A percentile compares a stretch with the other conserved stretches of the same genome.
Evolutionary conservation across 2,329 filamentous ascomycete species (phyloP).

Genomic region (Claviceps purpurea): DNA sequence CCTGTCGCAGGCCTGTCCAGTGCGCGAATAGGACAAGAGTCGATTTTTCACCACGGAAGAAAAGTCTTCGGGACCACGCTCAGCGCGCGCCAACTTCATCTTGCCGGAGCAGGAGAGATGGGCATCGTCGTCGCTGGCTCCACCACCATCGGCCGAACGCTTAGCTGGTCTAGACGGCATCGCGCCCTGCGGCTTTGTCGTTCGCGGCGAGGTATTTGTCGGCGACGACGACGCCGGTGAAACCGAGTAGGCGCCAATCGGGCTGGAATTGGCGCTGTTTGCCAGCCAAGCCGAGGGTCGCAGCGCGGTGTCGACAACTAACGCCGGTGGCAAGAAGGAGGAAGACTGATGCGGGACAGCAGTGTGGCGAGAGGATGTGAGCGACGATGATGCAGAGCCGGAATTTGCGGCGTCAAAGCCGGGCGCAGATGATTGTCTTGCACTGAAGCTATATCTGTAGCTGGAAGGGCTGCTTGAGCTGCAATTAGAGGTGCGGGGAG

Average conservation of each 20-base stretch:
- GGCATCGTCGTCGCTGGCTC: constrained; percentile 18
- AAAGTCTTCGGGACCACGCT: constrained; percentile 36
- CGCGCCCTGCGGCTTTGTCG: constrained; percentile 4
- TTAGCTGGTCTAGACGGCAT: constrained; percentile 14
- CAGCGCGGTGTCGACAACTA: not conserved
- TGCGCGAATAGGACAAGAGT: constrained; percentile 44
- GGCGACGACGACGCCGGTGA: constrained; percentile 7
- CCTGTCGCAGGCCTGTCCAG: constrained; percentile 76
- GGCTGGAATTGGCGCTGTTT: constrained; percentile 5
- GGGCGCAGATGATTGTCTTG: not conserved
- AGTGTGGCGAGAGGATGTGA: not conserved
- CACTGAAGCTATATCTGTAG: constrained; percentile 2
- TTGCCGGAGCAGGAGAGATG: constrained; percentile 17
- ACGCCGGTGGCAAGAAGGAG: not conserved
- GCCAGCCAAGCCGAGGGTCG: not conserved
- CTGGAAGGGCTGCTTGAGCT: not conserved
- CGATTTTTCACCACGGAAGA: constrained; percentile 43
- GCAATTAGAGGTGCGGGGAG: not conserved
- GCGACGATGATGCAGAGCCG: not conserved
- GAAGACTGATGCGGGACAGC: not conserved
- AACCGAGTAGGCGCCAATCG: constrained; percentile 6
- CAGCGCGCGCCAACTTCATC: constrained; percentile 35
- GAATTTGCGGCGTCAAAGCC: not conserved
- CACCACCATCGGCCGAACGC: constrained; percentile 25
- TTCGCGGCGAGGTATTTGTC: constrained; percentile 5